These are phyloP conservation scores for Penicillium sp. DNA, from an alignment of 2,329 filamentous ascomycete genomes.

Conservation along the genomic window DNA sequence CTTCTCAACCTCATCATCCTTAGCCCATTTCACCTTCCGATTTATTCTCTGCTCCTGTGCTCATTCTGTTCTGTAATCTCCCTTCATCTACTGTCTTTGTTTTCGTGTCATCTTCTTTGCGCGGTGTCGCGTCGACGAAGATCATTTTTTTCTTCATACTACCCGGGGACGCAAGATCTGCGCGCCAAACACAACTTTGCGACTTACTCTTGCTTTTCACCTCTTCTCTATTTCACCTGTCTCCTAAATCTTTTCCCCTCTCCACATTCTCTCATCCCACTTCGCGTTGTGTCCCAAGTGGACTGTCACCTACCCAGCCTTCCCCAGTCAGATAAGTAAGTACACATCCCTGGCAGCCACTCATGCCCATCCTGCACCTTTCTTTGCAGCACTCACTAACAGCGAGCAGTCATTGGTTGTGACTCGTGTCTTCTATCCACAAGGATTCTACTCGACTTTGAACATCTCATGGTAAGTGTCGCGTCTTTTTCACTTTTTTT, in stretches of 20 bases:
- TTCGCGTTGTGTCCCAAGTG: constrained; percentile 14
- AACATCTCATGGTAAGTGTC: constrained; percentile 22
- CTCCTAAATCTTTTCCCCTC: not conserved
- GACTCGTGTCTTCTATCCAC: not conserved
- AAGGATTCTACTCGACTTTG: constrained; percentile 1
- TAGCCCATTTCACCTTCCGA: constrained; percentile 4
- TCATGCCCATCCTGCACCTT: constrained; percentile 21
- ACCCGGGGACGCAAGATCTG: constrained; percentile 13
- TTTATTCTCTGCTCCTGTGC: constrained; percentile 7
- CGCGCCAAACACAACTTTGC: constrained; percentile 11
- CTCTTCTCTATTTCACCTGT: constrained; percentile 1
- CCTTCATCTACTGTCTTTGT: constrained; percentile 5
- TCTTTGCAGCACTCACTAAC: constrained; percentile 10
- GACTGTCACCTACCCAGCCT: constrained; percentile 19
- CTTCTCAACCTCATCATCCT: constrained; percentile 12
- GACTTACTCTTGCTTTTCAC: not conserved
- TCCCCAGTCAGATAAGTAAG: constrained; percentile 14
- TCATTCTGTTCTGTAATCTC: not conserved
- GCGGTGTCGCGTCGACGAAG: constrained; percentile 12
- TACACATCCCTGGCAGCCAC: constrained; percentile 37
- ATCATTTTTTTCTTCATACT: constrained; percentile 16
- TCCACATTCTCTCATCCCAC: constrained; percentile 2
- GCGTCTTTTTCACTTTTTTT: constrained; percentile 7
- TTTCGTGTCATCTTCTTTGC: constrained; percentile 14
- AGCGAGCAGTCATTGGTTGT: constrained; percentile 9